Base-by-base conservation (phyloP, 2,329 filamentous ascomycete genomes). In the Apiospora marii region DNA sequence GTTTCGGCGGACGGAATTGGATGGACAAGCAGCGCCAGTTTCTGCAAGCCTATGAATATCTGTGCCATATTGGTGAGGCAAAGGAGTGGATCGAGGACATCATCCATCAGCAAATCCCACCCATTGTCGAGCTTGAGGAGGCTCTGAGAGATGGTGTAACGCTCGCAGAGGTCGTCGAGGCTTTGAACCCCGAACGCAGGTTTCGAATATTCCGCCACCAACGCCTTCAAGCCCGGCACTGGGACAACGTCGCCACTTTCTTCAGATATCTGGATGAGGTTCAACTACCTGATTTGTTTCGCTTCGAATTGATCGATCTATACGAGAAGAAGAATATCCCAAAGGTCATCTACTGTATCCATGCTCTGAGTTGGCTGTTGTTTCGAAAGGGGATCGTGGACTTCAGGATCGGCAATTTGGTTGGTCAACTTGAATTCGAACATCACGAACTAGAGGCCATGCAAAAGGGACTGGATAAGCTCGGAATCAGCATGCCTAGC, bases 291-390 rank as follows among this genome's bases (percentile, higher is more conserved):
- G 97, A 99, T 78, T 89, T 99, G 24, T 99, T 99, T 82, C 92
- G 96, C 72, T 99, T 99, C 82, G 96, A 99, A 82, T 87, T 98
- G 67, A 97, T 98, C 75, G 96, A 99, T 83, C 85, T 99, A 16
- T 99, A 99, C 85, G 97, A 99, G 83, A 99, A 98, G 87, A 99
- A 99, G 84, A 99, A 99, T 79, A 97, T 98, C 1, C 96, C 96
- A 4, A 99, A 98, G 82, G 97, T 98, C 80, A 99, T 99, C 74
- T 97, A 99, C 84, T 99, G 96, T 81, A 96, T 99, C 70, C 96
- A 99, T 79, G 96, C 96, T 0, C 86, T 99, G 24, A 98, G 96
- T 81, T 99, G 96, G 95, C 88, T 99, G n/a, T 87, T 99, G 14
- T 98, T 94, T 83, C 92, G 96, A 68, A 96, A 98, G 81, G 96